Conservation (phyloP, 768 basidiomycete species). For the Cystobasidium onofrii region DNA sequence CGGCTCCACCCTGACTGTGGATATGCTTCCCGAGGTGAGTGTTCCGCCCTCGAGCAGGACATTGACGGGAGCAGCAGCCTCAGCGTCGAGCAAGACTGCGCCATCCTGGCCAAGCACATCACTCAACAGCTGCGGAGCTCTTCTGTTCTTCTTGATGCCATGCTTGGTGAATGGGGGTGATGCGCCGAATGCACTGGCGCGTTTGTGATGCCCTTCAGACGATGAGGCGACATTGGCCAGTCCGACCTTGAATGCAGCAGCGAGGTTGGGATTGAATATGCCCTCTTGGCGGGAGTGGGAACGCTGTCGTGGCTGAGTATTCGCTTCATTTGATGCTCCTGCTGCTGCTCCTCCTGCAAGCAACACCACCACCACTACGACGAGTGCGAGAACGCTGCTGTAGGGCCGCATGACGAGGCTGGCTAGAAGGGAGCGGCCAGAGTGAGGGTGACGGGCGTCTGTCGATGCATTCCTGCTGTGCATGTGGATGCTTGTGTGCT, state of each 20-base stretch:
- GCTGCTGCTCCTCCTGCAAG: not conserved
- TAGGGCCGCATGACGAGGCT: too few relatives aligned
- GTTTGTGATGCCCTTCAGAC: not conserved
- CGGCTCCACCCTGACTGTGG: not conserved
- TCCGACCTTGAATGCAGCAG: slow-evolving; percentile 6
- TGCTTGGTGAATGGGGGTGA: not conserved
- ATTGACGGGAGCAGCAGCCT: not conserved
- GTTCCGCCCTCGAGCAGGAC: not conserved
- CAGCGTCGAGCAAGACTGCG: not conserved
- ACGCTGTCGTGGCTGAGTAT: too few relatives aligned
- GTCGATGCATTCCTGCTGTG: not conserved
- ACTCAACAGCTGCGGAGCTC: not conserved
- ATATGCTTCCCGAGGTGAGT: slow-evolving; percentile 15
- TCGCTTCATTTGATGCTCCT: not conserved
- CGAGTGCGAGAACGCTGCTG: too few relatives aligned
- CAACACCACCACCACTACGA: not conserved
- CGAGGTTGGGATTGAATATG: not conserved
- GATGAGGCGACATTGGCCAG: not conserved
- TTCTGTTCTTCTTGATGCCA: not conserved
- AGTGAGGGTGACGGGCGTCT: too few relatives aligned
- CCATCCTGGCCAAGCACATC: not conserved
- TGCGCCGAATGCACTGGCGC: not conserved
- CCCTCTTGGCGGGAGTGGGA: too few relatives aligned
- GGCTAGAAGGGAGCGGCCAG: too few relatives aligned
- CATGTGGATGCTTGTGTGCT: not conserved